Evolutionary conservation across 768 basidiomycete genomes (phyloP).

Genomic region (Mycena filopes): DNA sequence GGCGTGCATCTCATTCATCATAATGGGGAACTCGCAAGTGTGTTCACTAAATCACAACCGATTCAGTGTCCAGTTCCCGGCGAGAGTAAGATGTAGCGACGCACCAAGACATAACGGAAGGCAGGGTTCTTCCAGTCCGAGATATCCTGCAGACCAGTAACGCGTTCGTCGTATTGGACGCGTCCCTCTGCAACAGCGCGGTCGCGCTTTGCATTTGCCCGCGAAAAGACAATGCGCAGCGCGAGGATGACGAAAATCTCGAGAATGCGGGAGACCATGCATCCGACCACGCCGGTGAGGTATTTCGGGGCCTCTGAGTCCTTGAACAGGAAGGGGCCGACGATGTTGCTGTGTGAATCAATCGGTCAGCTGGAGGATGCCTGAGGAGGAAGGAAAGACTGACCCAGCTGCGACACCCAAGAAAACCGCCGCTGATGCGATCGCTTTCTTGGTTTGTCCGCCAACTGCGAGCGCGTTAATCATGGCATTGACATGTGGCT

Average conservation of each 20-base stretch:
- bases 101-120: constrained; percentile 36
- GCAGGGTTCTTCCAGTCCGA: constrained; percentile 42
- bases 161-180: constrained; percentile 33
- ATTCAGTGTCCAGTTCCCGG: background rate
- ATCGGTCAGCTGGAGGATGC: background rate
- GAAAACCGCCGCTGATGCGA: constrained; percentile 35
- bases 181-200: constrained; percentile 35
- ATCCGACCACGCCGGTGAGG: constrained; percentile 38
- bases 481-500: background rate
- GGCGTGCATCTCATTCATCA: background rate
- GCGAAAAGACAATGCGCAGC: constrained; percentile 35
- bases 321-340: constrained; percentile 40
- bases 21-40: no score
- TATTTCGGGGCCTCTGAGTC: constrained; percentile 36
- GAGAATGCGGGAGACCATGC: constrained; percentile 37
- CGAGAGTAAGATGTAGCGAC: background rate
- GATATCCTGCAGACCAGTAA: constrained; percentile 33
- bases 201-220: constrained; percentile 33
- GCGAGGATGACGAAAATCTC: constrained; percentile 40
- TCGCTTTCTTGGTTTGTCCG: constrained; percentile 43
- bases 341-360: constrained; percentile 35
- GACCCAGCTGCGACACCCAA: constrained; percentile 37
- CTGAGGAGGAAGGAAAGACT: background rate
- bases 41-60: constrained; percentile 3
- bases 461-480: constrained; percentile 30